These are phyloP conservation scores for Aquilaria sinensis DNA, from an alignment of 345 rosid species.

Conservation along the genomic window DNA sequence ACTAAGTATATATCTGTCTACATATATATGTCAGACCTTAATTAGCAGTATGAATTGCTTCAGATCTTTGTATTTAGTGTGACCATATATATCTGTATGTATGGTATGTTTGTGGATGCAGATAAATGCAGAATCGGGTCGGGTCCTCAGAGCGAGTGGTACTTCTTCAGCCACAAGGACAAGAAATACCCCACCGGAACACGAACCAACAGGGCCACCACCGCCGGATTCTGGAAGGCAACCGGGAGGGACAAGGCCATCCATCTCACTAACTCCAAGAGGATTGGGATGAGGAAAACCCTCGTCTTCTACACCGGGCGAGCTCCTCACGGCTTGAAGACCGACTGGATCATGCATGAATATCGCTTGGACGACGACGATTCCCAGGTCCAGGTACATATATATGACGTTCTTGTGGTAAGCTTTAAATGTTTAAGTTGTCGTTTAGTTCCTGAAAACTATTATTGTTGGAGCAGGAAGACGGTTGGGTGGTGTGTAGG, in stretches of 20 bases:
- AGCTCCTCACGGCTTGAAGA: conserved; percentile 97
- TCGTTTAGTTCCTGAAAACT: too few relatives aligned
- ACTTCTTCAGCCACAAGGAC: conserved; percentile 98
- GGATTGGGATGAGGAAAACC: conserved; percentile 97
- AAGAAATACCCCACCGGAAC: conserved; percentile 98
- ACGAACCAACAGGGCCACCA: conserved; percentile 91
- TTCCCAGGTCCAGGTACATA: conserved; percentile 55
- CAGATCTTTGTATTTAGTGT: background rate
- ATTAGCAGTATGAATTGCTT: background rate
- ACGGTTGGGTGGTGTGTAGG: conserved; percentile 64
- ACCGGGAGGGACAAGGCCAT: conserved; percentile 97
- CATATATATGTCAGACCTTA: background rate
- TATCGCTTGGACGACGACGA: conserved; percentile 72
- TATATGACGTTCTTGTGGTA: conserved; percentile 2
- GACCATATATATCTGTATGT: too few relatives aligned
- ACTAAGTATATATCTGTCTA: background rate
- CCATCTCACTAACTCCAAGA: conserved; percentile 59
- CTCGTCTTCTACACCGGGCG: conserved; percentile 97
- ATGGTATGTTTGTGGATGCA: conserved; percentile 17
- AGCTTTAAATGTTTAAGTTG: too few relatives aligned
- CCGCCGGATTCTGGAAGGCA: conserved; percentile 99
- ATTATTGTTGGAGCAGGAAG: conserved; percentile 36
- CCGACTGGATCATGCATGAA: conserved; percentile 99
- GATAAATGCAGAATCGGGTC: conserved; percentile 93
- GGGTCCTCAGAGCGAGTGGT: conserved; percentile 97